Base-by-base conservation (phyloP, 2,329 filamentous ascomycete genomes). In the Didymellaceae sp. region DNA sequence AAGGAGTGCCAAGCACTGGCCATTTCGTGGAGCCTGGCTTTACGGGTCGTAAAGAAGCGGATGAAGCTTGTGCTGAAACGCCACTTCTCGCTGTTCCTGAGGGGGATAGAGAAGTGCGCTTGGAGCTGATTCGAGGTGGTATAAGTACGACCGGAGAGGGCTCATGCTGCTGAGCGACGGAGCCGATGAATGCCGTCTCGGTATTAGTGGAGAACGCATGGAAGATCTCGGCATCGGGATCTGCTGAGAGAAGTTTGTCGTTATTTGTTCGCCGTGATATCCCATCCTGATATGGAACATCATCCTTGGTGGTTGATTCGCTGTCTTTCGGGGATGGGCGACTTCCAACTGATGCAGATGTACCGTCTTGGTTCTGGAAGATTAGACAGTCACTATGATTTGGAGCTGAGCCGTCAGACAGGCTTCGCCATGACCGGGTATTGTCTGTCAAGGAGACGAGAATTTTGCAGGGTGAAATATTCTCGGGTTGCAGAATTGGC, bases 401-500 rank as follows among this genome's bases (percentile, higher is more conserved):
- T 10, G 40, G 34, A 6, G 13, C 25, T n/a, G 49, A 48, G 6
- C 42, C 42, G 9, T 41, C 34, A 14, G 49, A 57, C 7, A 49
- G 26, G 16, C 42, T 51, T 41, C 51, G 49, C 16, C 45, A 47
- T 22, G 32, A 9, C 3, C 26, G 5, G 4, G 10, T 14, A 4
- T 31, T 18, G 10, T 10, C 10, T 21, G 9, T 9, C 17, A 17
- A 11, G 6, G 5, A 5, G 1, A n/a, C 8, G 3, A 14, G 8
- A 18, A 32, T 7, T 13, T 48, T 33, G 10, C 34, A 34, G n/a
- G 41, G 38, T 3, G 39, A 37, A 2, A 61, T 16, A 25, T 57
- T 61, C 24, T 69, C 65, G 1, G 71, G 70, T 5, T 42, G 45
- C 6, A 71, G 43, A 6, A 67, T 45, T 0, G 68, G 65, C 67